Percentiles rank a stretch among this genome's conserved stretches.
Conservation (phyloP, 345 rosid genomes). For the Brassica nigra region DNA sequence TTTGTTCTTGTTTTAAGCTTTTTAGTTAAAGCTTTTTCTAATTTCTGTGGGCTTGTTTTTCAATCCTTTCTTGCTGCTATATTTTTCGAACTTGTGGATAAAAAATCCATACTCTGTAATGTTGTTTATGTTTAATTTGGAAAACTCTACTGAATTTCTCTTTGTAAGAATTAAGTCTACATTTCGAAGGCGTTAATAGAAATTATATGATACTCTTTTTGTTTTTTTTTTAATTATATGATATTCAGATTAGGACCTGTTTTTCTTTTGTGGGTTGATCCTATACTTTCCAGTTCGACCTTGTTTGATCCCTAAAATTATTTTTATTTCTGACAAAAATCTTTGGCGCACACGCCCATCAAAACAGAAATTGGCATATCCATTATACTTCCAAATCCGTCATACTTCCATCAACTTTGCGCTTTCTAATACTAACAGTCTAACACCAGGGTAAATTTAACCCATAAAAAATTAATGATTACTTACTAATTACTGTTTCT, state of each 20-base stretch:
- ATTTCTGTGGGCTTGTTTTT: neutral
- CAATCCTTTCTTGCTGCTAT: neutral
- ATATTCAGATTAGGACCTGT: neutral
- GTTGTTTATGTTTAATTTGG: neutral
- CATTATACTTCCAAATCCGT: neutral
- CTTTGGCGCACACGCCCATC: neutral
- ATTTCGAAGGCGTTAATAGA: neutral
- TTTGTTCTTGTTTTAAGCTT: neutral
- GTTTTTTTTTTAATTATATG: neutral
- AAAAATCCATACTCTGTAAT: neutral
- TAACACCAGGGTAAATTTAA: neutral
- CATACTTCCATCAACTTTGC: neutral
- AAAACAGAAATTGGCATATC: neutral
- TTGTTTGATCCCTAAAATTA: neutral
- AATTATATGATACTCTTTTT: neutral
- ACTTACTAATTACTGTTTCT: neutral
- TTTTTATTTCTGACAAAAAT: neutral
- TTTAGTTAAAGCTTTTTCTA: too few relatives aligned
- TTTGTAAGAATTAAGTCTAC: neutral
- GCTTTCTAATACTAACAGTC: neutral
- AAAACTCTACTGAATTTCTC: too few relatives aligned
- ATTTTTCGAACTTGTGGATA: neutral
- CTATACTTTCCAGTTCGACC: neutral
- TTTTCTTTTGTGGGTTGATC: neutral
- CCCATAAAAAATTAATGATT: neutral